These are phyloP conservation scores for Pezizomycotina sp. DNA, from an alignment of 2,329 filamentous ascomycete species.

Conservation along the genomic window DNA sequence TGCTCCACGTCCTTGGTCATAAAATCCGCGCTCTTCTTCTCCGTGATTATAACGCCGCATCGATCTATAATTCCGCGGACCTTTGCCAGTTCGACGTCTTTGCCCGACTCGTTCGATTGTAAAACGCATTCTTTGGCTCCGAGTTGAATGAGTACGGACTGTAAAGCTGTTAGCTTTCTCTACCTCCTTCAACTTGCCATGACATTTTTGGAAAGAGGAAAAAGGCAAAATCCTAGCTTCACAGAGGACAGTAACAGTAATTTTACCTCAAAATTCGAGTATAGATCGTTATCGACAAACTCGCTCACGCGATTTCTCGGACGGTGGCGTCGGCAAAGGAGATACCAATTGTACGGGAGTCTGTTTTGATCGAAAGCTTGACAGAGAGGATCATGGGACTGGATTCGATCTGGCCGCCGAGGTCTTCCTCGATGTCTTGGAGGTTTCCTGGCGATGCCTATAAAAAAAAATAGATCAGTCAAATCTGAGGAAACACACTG, in stretches of 20 bases:
- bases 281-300: conserved; percentile 96
- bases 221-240: neutral
- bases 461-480: too few species aligned
- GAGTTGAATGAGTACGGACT: conserved; percentile 73
- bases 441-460: conserved; percentile 92
- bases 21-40: conserved; percentile 62
- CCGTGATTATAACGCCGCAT: conserved; percentile 77
- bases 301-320: conserved; percentile 86
- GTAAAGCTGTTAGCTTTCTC: conserved; percentile 4
- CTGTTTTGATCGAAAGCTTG: conserved; percentile 79
- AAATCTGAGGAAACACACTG: too few species aligned
- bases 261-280: conserved; percentile 77
- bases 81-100: conserved; percentile 78
- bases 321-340: conserved; percentile 97
- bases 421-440: conserved; percentile 90
- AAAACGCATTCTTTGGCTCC: conserved; percentile 87
- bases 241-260: neutral
- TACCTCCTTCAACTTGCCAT: neutral
- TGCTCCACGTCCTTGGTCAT: conserved; percentile 87
- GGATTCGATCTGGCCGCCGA: conserved; percentile 70
- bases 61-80: conserved; percentile 77
- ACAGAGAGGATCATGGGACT: conserved; percentile 91
- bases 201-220: neutral
- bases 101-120: conserved; percentile 60
- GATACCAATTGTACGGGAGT: conserved; percentile 75